Evolutionary conservation across 2,329 filamentous ascomycete genomes (phyloP).

Genomic region (Beauveria varroae): DNA sequence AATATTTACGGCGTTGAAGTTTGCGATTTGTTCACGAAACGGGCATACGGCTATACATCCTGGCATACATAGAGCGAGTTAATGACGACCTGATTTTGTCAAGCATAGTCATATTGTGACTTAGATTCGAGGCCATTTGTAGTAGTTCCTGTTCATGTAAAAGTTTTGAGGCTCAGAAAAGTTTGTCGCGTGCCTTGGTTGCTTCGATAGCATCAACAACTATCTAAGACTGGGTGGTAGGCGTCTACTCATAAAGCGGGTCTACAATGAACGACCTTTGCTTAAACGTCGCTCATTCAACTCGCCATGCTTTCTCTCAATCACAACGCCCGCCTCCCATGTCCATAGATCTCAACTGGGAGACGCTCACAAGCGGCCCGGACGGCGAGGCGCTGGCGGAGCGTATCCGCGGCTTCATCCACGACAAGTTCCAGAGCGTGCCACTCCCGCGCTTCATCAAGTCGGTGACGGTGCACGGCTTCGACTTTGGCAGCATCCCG

Average conservation of each 20-base stretch:
- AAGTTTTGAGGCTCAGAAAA: not conserved
- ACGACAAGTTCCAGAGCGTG: slow-evolving; percentile 91
- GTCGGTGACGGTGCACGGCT: slow-evolving; percentile 87
- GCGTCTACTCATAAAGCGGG: not conserved
- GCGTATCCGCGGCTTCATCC: slow-evolving; percentile 84
- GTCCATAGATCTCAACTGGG: slow-evolving; percentile 98
- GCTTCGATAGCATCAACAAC: not conserved
- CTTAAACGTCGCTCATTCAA: not conserved
- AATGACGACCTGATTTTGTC: not conserved
- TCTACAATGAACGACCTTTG: too few species aligned
- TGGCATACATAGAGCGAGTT: slow-evolving; percentile 1
- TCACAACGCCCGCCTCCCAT: slow-evolving; percentile 39
- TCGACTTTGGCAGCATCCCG: slow-evolving; percentile 78
- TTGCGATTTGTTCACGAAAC: not conserved
- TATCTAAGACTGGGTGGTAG: not conserved
- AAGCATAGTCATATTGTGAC: not conserved
- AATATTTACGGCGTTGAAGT: slow-evolving; percentile 5
- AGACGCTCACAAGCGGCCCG: slow-evolving; percentile 78
- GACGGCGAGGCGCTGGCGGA: slow-evolving; percentile 81
- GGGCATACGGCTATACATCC: not conserved
- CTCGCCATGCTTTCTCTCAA: not conserved
- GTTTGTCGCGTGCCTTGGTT: not conserved
- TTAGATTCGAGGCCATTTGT: not conserved
- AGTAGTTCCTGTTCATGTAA: not conserved
- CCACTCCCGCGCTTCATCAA: slow-evolving; percentile 92